phyloP scores from a whole-genome alignment of 2,329 filamentous ascomycete species.

The Ilyonectria sp. region DNA sequence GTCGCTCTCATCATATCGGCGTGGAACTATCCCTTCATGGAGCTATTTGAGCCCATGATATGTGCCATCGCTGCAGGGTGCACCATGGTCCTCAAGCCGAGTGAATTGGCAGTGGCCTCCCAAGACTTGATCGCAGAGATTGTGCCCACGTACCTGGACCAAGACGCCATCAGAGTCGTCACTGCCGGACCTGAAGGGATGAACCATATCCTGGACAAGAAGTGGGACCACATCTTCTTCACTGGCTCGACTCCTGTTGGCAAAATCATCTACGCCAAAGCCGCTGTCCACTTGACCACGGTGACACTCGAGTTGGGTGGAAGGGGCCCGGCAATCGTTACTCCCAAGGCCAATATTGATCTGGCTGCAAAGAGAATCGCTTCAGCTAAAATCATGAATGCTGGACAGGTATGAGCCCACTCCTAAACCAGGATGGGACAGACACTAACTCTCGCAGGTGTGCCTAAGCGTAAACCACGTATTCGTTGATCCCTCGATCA shows the following conservation, averaged over 20 bases:
- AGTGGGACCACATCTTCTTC: slow-evolving; percentile 62
- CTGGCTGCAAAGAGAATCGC: slow-evolving; percentile 60
- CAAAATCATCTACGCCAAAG: slow-evolving; percentile 56
- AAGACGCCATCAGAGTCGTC: slow-evolving; percentile 52
- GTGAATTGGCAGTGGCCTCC: slow-evolving; percentile 54
- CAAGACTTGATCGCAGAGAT: slow-evolving; percentile 56
- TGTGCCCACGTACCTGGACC: slow-evolving; percentile 60
- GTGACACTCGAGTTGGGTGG: slow-evolving; percentile 62
- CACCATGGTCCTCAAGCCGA: slow-evolving; percentile 61
- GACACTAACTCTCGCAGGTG: slow-evolving; percentile 19
- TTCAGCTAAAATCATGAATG: slow-evolving; percentile 54
- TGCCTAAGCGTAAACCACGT: slow-evolving; percentile 58
- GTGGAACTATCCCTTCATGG: slow-evolving; percentile 62
- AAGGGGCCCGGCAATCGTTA: slow-evolving; percentile 60
- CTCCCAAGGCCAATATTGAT: slow-evolving; percentile 57
- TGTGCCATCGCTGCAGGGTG: slow-evolving; percentile 61
- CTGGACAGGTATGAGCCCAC: slow-evolving; percentile 33
- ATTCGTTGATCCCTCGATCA: slow-evolving; percentile 58
- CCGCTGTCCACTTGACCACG: slow-evolving; percentile 61
- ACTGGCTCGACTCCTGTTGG: slow-evolving; percentile 58
- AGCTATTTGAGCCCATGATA: slow-evolving; percentile 56
- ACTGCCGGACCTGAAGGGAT: slow-evolving; percentile 57
- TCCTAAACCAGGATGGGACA: background rate
- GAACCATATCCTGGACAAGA: slow-evolving; percentile 53
- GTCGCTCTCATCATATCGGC: slow-evolving; percentile 61